Base-by-base conservation (phyloP, 2,329 filamentous ascomycete species). In the Stachybotrys echinatus region DNA sequence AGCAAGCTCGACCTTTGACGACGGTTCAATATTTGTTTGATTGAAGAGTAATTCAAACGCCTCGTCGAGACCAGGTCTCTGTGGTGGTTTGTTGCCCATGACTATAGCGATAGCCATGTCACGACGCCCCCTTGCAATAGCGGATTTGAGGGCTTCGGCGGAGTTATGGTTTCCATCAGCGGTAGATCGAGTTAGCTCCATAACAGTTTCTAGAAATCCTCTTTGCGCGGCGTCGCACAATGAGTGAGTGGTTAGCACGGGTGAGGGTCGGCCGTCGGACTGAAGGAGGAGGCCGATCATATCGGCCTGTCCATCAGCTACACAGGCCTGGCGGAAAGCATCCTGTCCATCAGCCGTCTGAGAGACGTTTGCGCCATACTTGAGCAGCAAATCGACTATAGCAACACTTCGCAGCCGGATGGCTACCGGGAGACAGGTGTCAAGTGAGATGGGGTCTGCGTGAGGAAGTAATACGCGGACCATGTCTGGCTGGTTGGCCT, bases 91-190 rank as follows among this genome's bases (percentile, higher is more conserved):
- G 47, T 70, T 70, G 12, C 78, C 79, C 47, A 76, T 75, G 14
- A 81, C 59, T 19, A 84, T 73, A 6, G 79, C 77, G 23, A 83
- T 67, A 0, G 70, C 74, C 39, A 84, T 73, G 54, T 84, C 80
- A 47, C 74, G 68, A 12, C 78, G 70, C 17, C 76, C 74, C 20
- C 72, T 67, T 1, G 62, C 62, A 21, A 83, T 64, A 4, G 80
- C 78, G 1, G 68, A 60, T 50, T 74, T 77, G 22, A 84, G 65
- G 1, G 78, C 79, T 19, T 79, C 73, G 10, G 73, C 77, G 3
- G 72, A 64, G 52, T 79, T 74, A 55, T 75, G 70, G 52, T 77
- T 75, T 6, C 74, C 75, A 47, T 84, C 77, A 2, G 79, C 80
- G 2, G 66, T 71, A 0, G 78, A 76, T 23, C 76, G 73, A 53